A percentile compares a stretch with the other conserved stretches of the same genome.
These are phyloP conservation scores for Colletotrichum neosansevieriae DNA, from an alignment of 2,329 filamentous ascomycete species.

Conservation along the genomic window DNA sequence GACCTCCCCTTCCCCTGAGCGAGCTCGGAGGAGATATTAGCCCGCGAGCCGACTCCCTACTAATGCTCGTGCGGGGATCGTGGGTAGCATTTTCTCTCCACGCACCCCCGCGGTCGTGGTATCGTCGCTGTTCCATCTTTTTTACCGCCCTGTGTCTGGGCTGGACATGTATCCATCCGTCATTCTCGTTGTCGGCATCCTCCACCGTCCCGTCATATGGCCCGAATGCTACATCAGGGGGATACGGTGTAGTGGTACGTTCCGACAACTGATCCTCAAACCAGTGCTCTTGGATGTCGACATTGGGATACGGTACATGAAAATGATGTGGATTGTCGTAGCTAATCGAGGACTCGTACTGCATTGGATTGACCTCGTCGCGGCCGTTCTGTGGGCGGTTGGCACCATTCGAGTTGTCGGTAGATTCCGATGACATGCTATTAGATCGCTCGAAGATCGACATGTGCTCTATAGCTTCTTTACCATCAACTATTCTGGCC, in stretches of 20 bases:
- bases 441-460: conserved; percentile 66
- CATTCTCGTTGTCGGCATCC: not conserved
- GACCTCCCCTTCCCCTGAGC: conserved; percentile 32
- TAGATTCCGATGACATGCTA: conserved; percentile 59
- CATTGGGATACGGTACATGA: conserved; percentile 50
- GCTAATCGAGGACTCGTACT: conserved; percentile 48
- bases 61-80: conserved; percentile 57
- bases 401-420: conserved; percentile 48
- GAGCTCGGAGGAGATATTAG: conserved; percentile 46
- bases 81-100: conserved; percentile 56
- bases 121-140: conserved; percentile 53
- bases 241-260: conserved; percentile 46
- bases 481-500: conserved; percentile 52
- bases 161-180: conserved; percentile 47
- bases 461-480: conserved; percentile 48
- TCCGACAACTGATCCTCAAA: conserved; percentile 35
- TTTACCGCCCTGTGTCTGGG: conserved; percentile 56
- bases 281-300: not conserved
- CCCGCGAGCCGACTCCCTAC: conserved; percentile 54
- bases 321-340: conserved; percentile 53
- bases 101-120: conserved; percentile 58
- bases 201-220: not conserved
- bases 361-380: conserved; percentile 45
- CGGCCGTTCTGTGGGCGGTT: conserved; percentile 46
- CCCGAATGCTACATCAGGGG: conserved; percentile 18